Base-by-base conservation (phyloP, 192 early-diverging fungal genomes). In the Backusella sp. region DNA sequence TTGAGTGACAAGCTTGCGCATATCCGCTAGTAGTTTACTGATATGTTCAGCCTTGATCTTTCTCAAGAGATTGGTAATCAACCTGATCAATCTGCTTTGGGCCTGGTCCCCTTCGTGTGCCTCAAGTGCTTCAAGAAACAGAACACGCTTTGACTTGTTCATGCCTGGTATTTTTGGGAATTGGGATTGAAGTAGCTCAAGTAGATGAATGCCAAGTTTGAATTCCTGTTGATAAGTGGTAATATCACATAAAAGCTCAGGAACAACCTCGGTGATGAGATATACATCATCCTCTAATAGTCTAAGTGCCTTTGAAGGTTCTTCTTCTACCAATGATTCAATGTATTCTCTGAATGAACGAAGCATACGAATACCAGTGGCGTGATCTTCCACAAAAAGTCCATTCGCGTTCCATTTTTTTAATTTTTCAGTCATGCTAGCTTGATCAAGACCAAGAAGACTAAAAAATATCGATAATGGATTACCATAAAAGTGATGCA, bases 401-500 rank as follows among this genome's bases (percentile, higher is more conserved):
- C 80, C 62, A 46, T 74, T 6, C 6, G 42, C 68, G 9, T 67
- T 26, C 80, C 73, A 74, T 72, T 23, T 12, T 23, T 71, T 42
- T 5, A 73, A 12, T 21, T n/a, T 62, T n/a, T 7, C 17, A 23
- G 67, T 49, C 65, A 56, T 66, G 28, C 32, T 21, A 32, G 37
- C 4, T 30, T 44, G 7, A 52, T 56, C 44, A 37, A 14, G 35
- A 11, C 19, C 53, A 39, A 73, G 46, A 14, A 76, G 39, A 26
- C 52, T 32, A 17, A 79, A 73, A 36, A 83, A 80, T 14, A 72
- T 71, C 76, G 92, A 94, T 65, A 97, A 88, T 3, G 96, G 94
- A 77, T 95, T 95, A 0, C 90, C 86, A 73, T 93, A 97, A 75
- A 88, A 98, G 77, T 95, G 91, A 74, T 94, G 92, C 94, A 96